Evolutionary conservation across 352 stramenopile species (phyloP).

Genomic region (Globisporangium polare): DNA sequence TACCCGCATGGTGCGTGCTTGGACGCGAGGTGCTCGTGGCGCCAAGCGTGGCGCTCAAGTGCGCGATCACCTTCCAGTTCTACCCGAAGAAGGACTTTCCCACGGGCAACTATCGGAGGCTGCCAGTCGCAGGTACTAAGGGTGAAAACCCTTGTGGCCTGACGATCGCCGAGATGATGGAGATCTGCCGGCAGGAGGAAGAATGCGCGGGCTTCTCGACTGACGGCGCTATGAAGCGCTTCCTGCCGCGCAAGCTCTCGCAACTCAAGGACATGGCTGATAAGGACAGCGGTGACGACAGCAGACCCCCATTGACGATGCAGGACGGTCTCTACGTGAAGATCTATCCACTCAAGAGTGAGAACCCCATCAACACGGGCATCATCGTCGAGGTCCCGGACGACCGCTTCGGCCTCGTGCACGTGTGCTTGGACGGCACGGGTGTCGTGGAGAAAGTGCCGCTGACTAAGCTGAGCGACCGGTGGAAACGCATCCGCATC

Average conservation of each 20-base stretch:
- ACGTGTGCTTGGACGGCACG: slow-evolving; percentile 57
- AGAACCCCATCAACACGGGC: slow-evolving; percentile 43
- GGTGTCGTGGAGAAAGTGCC: slow-evolving; percentile 43
- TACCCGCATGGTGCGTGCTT: slow-evolving; percentile 59
- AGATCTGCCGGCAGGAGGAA: slow-evolving; percentile 63
- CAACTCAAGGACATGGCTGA: slow-evolving; percentile 53
- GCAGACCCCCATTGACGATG: slow-evolving; percentile 15
- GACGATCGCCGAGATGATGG: slow-evolving; percentile 43
- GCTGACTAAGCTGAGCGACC: slow-evolving; percentile 51
- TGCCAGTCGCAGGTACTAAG: slow-evolving; percentile 11
- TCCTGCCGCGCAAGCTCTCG: slow-evolving; percentile 68
- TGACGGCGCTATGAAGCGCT: slow-evolving; percentile 69
- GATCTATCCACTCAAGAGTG: slow-evolving; percentile 40
- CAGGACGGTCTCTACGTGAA: slow-evolving; percentile 63
- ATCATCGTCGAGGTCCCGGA: slow-evolving; percentile 46
- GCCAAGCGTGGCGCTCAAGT: slow-evolving; percentile 53
- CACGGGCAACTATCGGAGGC: slow-evolving; percentile 53
- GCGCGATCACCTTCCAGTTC: slow-evolving; percentile 73
- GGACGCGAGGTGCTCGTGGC: slow-evolving; percentile 65
- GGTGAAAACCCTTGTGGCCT: background rate
- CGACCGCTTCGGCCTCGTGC: slow-evolving; percentile 59
- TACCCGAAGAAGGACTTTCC: slow-evolving; percentile 71
- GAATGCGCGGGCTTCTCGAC: slow-evolving; percentile 67
- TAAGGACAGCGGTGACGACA: background rate
- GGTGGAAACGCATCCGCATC: slow-evolving; percentile 61